phyloP scores from a whole-genome alignment of 2,329 filamentous ascomycete species.

The Claviceps maximensis region DNA sequence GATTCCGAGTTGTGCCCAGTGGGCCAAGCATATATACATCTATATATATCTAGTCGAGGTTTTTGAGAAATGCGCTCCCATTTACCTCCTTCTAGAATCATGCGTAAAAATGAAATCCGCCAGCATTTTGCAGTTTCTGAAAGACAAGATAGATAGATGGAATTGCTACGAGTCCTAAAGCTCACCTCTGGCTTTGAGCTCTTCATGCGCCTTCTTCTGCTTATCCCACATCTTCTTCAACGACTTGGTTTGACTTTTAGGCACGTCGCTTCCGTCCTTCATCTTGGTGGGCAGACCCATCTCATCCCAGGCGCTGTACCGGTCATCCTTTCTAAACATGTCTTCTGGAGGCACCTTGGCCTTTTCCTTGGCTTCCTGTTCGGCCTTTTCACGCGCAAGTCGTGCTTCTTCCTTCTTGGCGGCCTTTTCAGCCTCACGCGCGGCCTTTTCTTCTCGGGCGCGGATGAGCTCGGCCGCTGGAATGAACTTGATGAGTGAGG shows the following conservation, averaged over 20 bases:
- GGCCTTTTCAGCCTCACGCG: constrained; percentile 47
- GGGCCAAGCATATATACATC: not conserved
- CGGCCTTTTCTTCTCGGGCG: constrained; percentile 44
- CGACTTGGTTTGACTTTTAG: constrained; percentile 71
- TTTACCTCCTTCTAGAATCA: not conserved
- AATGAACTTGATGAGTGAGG: constrained; percentile 59
- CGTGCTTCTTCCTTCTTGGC: constrained; percentile 41
- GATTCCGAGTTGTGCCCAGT: too few relatives aligned
- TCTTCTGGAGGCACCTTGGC: constrained; percentile 41
- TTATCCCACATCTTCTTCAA: constrained; percentile 79
- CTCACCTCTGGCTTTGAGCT: constrained; percentile 17
- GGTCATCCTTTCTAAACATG: constrained; percentile 42
- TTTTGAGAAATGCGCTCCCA: not conserved
- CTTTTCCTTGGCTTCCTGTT: constrained; percentile 42
- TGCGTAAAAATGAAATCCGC: not conserved
- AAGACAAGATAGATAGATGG: not conserved
- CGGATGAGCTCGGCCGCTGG: constrained; percentile 43
- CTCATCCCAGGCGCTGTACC: constrained; percentile 66
- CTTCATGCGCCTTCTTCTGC: constrained; percentile 75
- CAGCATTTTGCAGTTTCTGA: not conserved
- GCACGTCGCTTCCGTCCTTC: constrained; percentile 63
- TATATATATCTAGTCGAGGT: not conserved
- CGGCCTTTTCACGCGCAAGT: constrained; percentile 34
- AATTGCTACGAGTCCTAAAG: not conserved
- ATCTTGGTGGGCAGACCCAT: constrained; percentile 70